Base-by-base conservation (phyloP, 176 grass and related monocot genomes). In the Coix lacrymajobi region DNA sequence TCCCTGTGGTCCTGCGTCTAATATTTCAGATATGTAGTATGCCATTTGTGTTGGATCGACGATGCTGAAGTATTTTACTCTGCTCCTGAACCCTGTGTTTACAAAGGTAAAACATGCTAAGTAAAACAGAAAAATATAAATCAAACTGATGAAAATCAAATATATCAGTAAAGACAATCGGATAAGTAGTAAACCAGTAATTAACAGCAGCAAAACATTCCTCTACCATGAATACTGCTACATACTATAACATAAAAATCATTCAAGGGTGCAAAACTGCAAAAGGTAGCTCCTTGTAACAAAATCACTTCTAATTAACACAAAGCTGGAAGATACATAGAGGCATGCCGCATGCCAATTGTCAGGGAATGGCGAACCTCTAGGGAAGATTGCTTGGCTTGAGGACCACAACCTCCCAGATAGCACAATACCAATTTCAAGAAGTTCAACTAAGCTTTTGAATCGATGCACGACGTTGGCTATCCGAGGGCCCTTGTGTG, bases 11-110 rank as follows among this genome's bases (percentile, higher is more conserved):
- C 88, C 90, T 46, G 90, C 92, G 8, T 97, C 95, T 58, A 92
- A 65, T 91, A 97, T 94, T 88, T 97, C 95, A 70, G 88, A 97
- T 83, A 86, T 78, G 84, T 94, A 94, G 69, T 91, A 89, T 64
- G 85, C 84, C 92, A 88, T 91, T 87, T 94, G 83, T 38, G 62
- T 84, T 78, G 95, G 92, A 89, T 94, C 90, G 56, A 94, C 56
- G 54, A 94, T 76, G 38, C 92, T 97, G 22, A 61, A 90, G 65
- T 92, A 94, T 75, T 91, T 90, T 69, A 92, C 95, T 92, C 95
- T 91, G 86, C 95, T 97, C 88, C 49, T 97, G 66, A 85, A 97
- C 79, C 95, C 95, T 97, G 85, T 76, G 81, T 77, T 85, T 54
- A 81, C 85, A 38, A 69, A 86, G 78, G 12, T 32, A 75, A 33